Evolutionary conservation across 1,284 basidiomycete genomes (phyloP), one percentile per base, ranked within the genome.

Genomic region (Heterobasidion parviporum): DNA sequence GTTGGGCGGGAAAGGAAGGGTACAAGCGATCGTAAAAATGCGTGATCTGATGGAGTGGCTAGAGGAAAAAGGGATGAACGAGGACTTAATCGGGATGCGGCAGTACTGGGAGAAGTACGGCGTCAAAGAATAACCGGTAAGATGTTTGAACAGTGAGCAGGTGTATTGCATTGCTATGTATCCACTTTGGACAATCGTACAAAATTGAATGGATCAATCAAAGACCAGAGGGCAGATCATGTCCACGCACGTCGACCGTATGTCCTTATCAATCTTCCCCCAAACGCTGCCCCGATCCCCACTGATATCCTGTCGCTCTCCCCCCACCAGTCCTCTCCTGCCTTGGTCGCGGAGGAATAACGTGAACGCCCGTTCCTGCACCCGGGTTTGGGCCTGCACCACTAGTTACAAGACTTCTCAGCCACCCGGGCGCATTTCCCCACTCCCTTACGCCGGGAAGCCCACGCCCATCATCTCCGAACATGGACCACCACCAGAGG

Each of bases 11-110:
- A 75, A 79, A 52, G 85, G 83, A 9, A 74, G 79, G 34, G 87
- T 87, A n/a, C 70, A 75, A 53, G 85, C 87, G 16, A 92, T 94
- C 51, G 79, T 98, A 62, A 87, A 81, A 64, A 87, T 99, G 81
- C 74, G 82, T 58, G 91, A 98, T 68, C 78, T 99, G 61, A 89
- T 98, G 70, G 67, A 72, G 8, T 98, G 92, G 84, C 73, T 98
- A 66, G 80, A 89, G 66, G 69, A 76, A 15, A 82, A 87, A 57
- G 86, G 82, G 0, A 79, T 81, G 63, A 72, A 71, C 7, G 82
- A 87, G 57, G 81, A 94, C 65, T 72, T 97, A 49, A 73, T 73
- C 56, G 76, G 75, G 54, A 95, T 98, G 91, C 78, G 82, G 67
- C 80, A 76, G 54, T 98, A 99, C 68, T 78, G 90, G 73, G 75